Evolutionary conservation across 208 protist genomes (phyloP).

Genomic region (Entamoeba invadens): DNA sequence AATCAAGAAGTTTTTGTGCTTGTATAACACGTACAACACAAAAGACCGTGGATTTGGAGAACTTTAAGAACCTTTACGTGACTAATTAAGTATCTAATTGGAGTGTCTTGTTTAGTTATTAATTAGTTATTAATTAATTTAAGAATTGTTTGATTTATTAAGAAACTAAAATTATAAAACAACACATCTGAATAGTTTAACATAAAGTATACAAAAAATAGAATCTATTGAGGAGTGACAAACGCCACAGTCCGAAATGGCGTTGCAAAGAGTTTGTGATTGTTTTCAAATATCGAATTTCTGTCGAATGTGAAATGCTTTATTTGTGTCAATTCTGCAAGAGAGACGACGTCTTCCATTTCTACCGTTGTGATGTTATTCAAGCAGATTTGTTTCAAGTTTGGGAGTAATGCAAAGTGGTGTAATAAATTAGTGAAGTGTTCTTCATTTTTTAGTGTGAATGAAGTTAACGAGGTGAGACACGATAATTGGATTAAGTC

Average conservation of each 20-base stretch:
- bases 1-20: too few species aligned
- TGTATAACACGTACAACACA: too few species aligned
- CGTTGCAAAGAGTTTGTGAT: background rate
- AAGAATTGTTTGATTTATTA: too few species aligned
- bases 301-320: background rate
- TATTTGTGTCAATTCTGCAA: background rate
- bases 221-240: background rate
- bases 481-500: background rate
- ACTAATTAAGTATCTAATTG: too few species aligned
- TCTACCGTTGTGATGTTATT: background rate
- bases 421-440: background rate
- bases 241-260: background rate
- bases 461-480: background rate
- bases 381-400: background rate
- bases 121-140: too few species aligned
- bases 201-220: too few species aligned
- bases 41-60: too few species aligned
- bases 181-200: too few species aligned
- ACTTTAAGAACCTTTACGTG: too few species aligned
- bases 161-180: too few species aligned
- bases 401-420: background rate
- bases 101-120: too few species aligned
- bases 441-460: background rate
- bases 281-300: background rate
- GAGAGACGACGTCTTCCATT: background rate